These are phyloP conservation scores for Rosa rugosa DNA, from an alignment of 306 rosid genomes.

Conservation along the genomic window DNA sequence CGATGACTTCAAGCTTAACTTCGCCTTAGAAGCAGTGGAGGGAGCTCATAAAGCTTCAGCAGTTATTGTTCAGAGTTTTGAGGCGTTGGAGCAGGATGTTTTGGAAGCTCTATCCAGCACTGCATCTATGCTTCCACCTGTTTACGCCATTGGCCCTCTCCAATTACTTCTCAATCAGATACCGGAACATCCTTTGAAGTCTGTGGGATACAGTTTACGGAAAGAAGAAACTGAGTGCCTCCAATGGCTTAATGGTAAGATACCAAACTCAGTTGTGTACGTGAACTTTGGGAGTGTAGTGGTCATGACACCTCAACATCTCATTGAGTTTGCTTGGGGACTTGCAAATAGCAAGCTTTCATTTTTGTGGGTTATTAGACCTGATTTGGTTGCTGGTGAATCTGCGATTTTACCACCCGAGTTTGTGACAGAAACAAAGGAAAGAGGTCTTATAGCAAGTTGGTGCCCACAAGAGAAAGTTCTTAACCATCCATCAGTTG, in stretches of 20 bases:
- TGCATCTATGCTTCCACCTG: conserved; percentile 3
- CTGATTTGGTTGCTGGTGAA: conserved; percentile 23
- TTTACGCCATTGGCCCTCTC: conserved; percentile 19
- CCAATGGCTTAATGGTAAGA: conserved; percentile 8
- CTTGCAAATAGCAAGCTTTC: conserved; percentile 22
- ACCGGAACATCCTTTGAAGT: background rate
- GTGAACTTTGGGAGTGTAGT: conserved; percentile 20
- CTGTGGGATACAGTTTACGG: conserved; percentile 17
- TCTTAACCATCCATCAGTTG: conserved; percentile 9
- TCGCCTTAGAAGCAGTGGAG: background rate
- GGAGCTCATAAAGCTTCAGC: conserved; percentile 7
- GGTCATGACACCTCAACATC: background rate
- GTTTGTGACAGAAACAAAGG: background rate
- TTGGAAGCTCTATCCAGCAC: conserved; percentile 3
- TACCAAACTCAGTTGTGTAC: conserved; percentile 12
- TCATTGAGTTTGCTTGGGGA: conserved; percentile 24
- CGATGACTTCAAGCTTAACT: background rate
- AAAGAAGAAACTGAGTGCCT: conserved; percentile 27
- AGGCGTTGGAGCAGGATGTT: conserved; percentile 2
- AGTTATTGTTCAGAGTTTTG: conserved; percentile 13
- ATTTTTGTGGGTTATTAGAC: conserved; percentile 25
- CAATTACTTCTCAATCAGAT: conserved; percentile 10
- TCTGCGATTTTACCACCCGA: conserved; percentile 5
- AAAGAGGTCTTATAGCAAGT: background rate
- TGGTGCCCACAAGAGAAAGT: conserved; percentile 29